phyloP scores from a whole-genome alignment of 2,329 filamentous ascomycete genomes.

The Ophiostoma triangulosporum region DNA sequence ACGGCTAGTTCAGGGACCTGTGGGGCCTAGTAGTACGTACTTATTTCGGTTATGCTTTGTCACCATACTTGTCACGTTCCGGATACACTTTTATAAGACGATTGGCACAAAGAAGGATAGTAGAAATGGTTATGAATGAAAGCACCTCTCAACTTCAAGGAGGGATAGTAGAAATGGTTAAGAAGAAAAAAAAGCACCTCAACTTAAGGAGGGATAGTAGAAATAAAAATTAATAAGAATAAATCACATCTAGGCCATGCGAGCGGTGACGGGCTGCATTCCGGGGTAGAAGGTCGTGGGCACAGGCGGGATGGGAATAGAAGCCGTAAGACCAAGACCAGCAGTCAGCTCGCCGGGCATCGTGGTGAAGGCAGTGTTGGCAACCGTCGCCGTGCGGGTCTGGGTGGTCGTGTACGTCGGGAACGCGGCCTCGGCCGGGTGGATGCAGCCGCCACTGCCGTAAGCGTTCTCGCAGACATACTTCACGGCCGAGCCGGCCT shows the following conservation, averaged over 20 bases:
- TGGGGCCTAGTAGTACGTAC: not conserved
- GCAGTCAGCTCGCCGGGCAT: slow-evolving; percentile 14
- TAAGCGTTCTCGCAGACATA: slow-evolving; percentile 15
- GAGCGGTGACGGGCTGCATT: slow-evolving; percentile 11
- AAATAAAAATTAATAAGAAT: not conserved
- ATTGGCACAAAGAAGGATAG: no score
- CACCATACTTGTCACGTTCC: no score
- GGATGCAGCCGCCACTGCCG: slow-evolving; percentile 13
- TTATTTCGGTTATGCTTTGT: no score
- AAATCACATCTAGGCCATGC: not conserved
- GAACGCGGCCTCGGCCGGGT: not conserved
- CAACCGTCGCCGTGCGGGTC: not conserved
- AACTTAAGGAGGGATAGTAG: no score
- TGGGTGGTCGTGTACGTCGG: not conserved
- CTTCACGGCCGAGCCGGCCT: slow-evolving; percentile 9
- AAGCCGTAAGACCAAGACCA: slow-evolving; percentile 10
- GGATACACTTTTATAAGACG: no score
- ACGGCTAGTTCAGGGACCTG: not conserved
- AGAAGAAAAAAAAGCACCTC: not conserved
- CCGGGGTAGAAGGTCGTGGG: slow-evolving; percentile 15
- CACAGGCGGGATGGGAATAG: slow-evolving; percentile 14
- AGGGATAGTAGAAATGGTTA: no score
- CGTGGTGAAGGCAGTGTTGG: slow-evolving; percentile 4
- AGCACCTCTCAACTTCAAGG: no score
- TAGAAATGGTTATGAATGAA: no score